A percentile compares a stretch with the other conserved stretches of the same genome.
Conservation (phyloP, 2,329 filamentous ascomycete species). For the Apiospora koreana region DNA sequence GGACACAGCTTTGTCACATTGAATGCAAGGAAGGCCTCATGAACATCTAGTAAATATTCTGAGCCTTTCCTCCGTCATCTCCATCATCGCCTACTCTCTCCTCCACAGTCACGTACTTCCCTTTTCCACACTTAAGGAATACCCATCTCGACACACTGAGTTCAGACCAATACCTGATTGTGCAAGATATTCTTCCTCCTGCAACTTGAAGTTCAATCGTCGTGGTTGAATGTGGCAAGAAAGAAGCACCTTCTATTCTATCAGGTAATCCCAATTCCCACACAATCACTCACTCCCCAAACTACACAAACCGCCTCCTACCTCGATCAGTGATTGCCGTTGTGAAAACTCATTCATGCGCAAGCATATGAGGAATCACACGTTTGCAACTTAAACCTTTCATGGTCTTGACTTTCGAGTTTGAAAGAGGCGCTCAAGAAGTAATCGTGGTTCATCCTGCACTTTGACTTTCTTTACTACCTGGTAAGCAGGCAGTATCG, state of each 20-base stretch:
- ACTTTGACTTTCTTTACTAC: neutral
- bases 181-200: neutral
- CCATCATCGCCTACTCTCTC: neutral
- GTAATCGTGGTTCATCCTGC: neutral
- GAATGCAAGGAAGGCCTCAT: neutral
- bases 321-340: neutral
- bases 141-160: neutral
- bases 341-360: neutral
- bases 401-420: neutral
- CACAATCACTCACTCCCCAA: neutral
- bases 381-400: neutral
- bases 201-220: neutral
- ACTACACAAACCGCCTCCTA: neutral
- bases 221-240: neutral
- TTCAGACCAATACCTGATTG: conserved; percentile 9
- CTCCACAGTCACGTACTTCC: neutral
- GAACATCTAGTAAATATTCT: conserved; percentile 10
- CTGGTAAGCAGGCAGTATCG: neutral
- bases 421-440: neutral
- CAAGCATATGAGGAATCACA: neutral
- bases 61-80: conserved; percentile 1
- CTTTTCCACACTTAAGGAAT: neutral
- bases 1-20: neutral
- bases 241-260: neutral
- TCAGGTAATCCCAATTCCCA: neutral